phyloP scores from a whole-genome alignment of 345 rosid species.

The Eucalyptus microcorys region DNA sequence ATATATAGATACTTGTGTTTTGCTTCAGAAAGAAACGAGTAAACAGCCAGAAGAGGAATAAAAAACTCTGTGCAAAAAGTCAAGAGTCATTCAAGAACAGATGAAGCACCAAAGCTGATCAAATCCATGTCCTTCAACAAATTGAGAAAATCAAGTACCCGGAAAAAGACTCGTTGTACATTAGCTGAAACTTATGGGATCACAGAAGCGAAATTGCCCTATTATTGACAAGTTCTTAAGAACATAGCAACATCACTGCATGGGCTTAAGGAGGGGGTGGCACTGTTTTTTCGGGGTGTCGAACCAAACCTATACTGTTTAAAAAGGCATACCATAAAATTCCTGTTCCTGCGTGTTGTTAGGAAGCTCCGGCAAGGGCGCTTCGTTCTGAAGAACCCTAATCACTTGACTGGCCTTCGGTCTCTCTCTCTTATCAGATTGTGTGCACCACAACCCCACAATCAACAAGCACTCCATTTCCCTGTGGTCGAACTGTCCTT shows the following conservation, averaged over 20 bases:
- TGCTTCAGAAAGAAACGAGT: not conserved
- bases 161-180: not conserved
- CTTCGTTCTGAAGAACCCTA: not conserved
- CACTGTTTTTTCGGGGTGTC: not conserved
- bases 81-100: not conserved
- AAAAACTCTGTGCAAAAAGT: not conserved
- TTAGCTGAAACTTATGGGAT: not conserved
- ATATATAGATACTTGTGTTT: not conserved
- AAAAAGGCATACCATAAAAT: not conserved
- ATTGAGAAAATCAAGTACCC: not conserved
- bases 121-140: not conserved
- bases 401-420: slow-evolving; percentile 2
- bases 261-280: not conserved
- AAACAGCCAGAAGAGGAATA: not conserved
- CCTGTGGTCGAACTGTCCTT: not conserved
- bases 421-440: slow-evolving; percentile 1
- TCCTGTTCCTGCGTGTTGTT: not conserved
- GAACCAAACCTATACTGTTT: not conserved
- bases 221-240: not conserved
- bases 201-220: not conserved
- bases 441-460: slow-evolving; percentile 6
- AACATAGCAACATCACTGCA: not conserved
- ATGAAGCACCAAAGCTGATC: not conserved
- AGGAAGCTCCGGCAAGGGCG: slow-evolving; percentile 1
- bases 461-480: slow-evolving; percentile 5